phyloP scores from a whole-genome alignment of 176 grass and related monocot species.

The Ensete glaucum region DNA sequence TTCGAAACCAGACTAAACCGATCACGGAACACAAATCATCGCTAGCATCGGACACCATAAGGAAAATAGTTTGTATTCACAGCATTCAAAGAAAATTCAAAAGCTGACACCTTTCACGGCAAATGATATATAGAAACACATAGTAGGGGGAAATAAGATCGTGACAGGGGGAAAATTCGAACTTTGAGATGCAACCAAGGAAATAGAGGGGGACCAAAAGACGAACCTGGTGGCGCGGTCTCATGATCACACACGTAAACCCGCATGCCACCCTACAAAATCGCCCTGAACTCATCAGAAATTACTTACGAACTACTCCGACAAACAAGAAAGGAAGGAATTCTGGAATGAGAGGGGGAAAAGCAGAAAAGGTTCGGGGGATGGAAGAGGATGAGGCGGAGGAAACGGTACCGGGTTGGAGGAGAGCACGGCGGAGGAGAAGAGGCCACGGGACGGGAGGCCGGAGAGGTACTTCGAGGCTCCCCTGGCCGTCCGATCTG shows the following conservation, averaged over 20 bases:
- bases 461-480: conserved; percentile 17
- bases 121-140: too few relatives aligned
- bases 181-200: not conserved
- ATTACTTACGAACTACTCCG: not conserved
- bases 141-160: too few relatives aligned
- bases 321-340: not conserved
- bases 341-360: not conserved
- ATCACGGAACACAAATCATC: too few relatives aligned
- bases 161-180: not conserved
- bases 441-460: conserved; percentile 29
- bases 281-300: not conserved
- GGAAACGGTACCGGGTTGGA: conserved; percentile 22
- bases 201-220: not conserved
- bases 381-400: not conserved
- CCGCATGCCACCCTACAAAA: not conserved
- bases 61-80: too few relatives aligned
- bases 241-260: conserved; percentile 7
- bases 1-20: too few relatives aligned
- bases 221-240: not conserved
- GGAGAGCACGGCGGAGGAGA: conserved; percentile 13
- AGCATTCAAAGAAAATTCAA: not conserved
- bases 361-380: not conserved
- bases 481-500: not conserved
- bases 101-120: too few relatives aligned
- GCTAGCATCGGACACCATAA: too few relatives aligned